Evolutionary conservation across 768 basidiomycete genomes (phyloP).

Genomic region (Russula lepida): DNA sequence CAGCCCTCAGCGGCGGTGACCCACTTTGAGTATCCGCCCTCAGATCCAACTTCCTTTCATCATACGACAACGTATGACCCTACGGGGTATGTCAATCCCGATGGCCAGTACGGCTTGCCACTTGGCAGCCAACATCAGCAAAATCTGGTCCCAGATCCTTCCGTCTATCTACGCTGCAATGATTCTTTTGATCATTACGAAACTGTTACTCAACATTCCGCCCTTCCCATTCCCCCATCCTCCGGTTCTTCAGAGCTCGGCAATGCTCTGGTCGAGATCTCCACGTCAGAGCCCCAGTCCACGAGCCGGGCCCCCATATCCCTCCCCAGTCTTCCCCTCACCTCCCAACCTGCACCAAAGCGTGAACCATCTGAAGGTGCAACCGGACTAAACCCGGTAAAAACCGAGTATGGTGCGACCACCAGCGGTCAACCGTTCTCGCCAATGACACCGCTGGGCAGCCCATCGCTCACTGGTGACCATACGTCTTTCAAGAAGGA

Average conservation of each 20-base stretch:
- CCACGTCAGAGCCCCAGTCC: neutral
- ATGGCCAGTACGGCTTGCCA: neutral
- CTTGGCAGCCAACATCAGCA: slow-evolving; percentile 4
- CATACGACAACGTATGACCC: neutral
- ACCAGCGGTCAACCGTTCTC: slow-evolving; percentile 1
- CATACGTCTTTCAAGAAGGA: slow-evolving; percentile 4
- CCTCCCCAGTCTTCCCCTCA: slow-evolving; percentile 2
- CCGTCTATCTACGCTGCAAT: neutral
- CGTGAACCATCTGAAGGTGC: neutral
- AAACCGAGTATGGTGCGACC: slow-evolving; percentile 3
- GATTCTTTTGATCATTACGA: neutral
- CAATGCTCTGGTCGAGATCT: slow-evolving; percentile 12
- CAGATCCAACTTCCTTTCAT: slow-evolving; percentile 1
- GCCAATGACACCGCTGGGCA: neutral
- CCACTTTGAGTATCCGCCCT: slow-evolving; percentile 5
- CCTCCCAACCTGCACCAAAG: neutral
- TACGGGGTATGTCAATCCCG: neutral
- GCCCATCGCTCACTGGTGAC: neutral
- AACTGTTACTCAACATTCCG: neutral
- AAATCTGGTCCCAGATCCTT: neutral
- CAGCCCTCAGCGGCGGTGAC: neutral
- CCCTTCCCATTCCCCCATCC: neutral
- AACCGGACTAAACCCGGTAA: neutral
- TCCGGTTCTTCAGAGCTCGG: slow-evolving; percentile 18
- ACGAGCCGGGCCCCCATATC: neutral